phyloP scores from a whole-genome alignment of 257 asterid species.

The Nicotiana obtusifolia region DNA sequence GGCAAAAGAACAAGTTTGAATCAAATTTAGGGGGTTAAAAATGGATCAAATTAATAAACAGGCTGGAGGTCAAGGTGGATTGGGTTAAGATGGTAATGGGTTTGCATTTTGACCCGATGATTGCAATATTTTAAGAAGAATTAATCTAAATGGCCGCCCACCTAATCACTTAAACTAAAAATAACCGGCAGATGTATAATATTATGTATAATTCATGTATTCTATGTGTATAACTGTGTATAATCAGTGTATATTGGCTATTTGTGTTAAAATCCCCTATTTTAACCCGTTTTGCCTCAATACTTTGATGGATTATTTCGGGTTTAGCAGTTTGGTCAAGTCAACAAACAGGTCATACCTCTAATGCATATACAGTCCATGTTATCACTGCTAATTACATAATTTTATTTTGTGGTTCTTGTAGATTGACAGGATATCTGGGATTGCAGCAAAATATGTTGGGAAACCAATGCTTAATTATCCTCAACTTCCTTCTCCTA shows the following conservation, averaged over 20 bases:
- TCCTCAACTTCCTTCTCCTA: slow-evolving; percentile 43
- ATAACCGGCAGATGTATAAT: too few species aligned
- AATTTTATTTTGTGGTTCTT: not conserved
- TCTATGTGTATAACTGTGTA: too few species aligned
- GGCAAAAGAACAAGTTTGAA: not conserved
- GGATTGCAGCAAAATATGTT: slow-evolving; percentile 64
- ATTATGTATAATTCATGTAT: too few species aligned
- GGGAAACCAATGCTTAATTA: slow-evolving; percentile 57
- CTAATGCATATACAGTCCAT: not conserved
- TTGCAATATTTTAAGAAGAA: not conserved
- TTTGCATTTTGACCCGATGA: too few species aligned
- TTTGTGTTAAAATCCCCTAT: too few species aligned
- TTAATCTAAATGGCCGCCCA: too few species aligned
- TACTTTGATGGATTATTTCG: not conserved
- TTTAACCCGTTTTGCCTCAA: not conserved
- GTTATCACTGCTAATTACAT: not conserved
- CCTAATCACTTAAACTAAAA: too few species aligned
- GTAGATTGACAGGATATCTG: slow-evolving; percentile 71
- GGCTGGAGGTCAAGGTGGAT: not conserved
- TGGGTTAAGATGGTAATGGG: not conserved
- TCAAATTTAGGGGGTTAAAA: not conserved
- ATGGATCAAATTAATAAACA: not conserved
- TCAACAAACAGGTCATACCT: not conserved
- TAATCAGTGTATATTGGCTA: too few species aligned
- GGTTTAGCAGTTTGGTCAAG: not conserved